Conservation (phyloP, 108 stramenopile genomes). For the Nannochloropsis gaditana region DNA sequence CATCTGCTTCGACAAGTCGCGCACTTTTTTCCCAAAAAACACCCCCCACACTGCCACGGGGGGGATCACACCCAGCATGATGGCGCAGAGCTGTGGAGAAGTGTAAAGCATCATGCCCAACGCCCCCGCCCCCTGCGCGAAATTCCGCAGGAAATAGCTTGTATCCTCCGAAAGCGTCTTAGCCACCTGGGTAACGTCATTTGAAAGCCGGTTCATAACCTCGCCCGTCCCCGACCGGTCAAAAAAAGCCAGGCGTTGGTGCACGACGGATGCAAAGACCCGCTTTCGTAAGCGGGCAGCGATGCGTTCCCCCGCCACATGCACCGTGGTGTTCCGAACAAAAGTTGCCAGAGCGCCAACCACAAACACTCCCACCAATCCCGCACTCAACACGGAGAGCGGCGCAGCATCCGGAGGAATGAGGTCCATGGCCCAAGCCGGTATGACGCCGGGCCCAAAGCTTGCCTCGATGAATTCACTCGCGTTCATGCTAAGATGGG, state of each 20-base stretch:
- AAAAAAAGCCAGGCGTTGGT: constrained; percentile 45
- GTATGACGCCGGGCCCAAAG: neutral
- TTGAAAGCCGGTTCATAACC: constrained; percentile 30
- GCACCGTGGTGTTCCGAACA: constrained; percentile 34
- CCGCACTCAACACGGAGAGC: constrained; percentile 30
- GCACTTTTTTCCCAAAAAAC: constrained; percentile 32
- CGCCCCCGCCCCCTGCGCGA: neutral
- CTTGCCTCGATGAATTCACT: constrained; percentile 21
- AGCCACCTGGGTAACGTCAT: constrained; percentile 66
- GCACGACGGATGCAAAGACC: constrained; percentile 36
- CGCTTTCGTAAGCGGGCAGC: constrained; percentile 31
- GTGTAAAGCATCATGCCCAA: neutral
- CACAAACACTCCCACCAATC: constrained; percentile 34
- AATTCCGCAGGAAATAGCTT: neutral
- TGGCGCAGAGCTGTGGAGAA: neutral
- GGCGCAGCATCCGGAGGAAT: constrained; percentile 25
- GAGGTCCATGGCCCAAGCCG: constrained; percentile 21
- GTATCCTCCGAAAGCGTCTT: constrained; percentile 51
- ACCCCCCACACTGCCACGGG: constrained; percentile 37
- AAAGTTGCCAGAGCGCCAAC: constrained; percentile 39
- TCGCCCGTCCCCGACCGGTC: constrained; percentile 37
- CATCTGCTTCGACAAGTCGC: constrained; percentile 25
- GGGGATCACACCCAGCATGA: constrained; percentile 30
- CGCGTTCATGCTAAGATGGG: neutral
- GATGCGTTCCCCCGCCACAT: constrained; percentile 32